phyloP scores from a whole-genome alignment of 768 basidiomycete species.

The Lentinula boryana region DNA sequence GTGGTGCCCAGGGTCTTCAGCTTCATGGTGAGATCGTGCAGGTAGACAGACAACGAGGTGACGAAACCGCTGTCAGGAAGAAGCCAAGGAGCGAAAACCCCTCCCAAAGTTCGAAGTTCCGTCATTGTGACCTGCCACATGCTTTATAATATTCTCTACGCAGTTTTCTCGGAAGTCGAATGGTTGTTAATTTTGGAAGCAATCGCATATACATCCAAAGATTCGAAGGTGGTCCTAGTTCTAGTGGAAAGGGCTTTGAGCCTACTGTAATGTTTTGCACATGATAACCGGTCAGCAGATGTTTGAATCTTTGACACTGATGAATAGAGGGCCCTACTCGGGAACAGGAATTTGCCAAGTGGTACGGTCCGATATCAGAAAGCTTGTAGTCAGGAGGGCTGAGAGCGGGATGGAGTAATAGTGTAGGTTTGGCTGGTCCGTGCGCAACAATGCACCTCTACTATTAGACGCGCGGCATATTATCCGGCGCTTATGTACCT shows the following conservation, averaged over 20 bases:
- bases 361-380: neutral
- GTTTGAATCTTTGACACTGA: neutral
- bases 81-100: neutral
- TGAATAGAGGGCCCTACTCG: neutral
- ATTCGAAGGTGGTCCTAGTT: neutral
- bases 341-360: neutral
- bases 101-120: neutral
- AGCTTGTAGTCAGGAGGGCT: neutral
- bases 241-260: neutral
- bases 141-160: neutral
- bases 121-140: neutral
- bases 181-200: neutral
- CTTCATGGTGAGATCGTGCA: neutral
- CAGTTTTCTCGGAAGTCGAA: neutral
- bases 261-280: neutral
- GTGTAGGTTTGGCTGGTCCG: neutral
- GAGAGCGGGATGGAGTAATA: neutral
- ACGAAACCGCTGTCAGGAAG: neutral
- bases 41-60: neutral
- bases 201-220: neutral
- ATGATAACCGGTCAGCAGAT: conserved; percentile 2
- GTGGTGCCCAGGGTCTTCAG: neutral
- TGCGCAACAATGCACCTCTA: neutral
- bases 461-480: no score
- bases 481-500: neutral